Conservation (phyloP, 2,329 filamentous ascomycete genomes). For the Diaporthe australafricana region DNA sequence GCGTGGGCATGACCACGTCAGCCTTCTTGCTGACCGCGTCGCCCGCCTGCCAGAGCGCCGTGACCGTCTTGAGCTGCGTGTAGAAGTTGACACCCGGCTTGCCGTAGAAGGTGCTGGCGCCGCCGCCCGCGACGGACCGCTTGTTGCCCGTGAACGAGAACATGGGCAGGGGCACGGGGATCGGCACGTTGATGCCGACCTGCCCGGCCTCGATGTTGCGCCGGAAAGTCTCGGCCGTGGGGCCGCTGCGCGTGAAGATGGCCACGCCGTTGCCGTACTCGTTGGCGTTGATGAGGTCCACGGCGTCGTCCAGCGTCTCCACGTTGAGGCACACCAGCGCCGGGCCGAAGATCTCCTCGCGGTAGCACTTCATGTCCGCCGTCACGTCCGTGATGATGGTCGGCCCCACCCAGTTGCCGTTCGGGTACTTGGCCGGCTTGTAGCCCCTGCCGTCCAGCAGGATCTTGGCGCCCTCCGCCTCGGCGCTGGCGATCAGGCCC, state of each 20-base stretch:
- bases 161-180: constrained; percentile 78
- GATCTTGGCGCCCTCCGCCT: constrained; percentile 84
- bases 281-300: constrained; percentile 85
- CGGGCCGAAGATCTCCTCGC: constrained; percentile 86
- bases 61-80: constrained; percentile 98
- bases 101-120: constrained; percentile 95
- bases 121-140: constrained; percentile 91
- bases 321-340: constrained; percentile 86
- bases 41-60: constrained; percentile 84
- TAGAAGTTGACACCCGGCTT: constrained; percentile 94
- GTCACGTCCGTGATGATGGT: constrained; percentile 88
- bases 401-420: constrained; percentile 87
- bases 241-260: constrained; percentile 84
- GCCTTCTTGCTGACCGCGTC: constrained; percentile 80
- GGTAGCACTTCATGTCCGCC: constrained; percentile 85
- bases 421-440: constrained; percentile 81
- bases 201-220: constrained; percentile 86
- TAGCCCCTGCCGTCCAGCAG: constrained; percentile 83
- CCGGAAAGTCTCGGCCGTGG: constrained; percentile 83
- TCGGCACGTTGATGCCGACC: constrained; percentile 87
- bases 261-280: constrained; percentile 89
- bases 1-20: constrained; percentile 76
- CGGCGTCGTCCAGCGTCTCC: constrained; percentile 81
- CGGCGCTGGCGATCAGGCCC: constrained; percentile 78
- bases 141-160: constrained; percentile 84